Evolutionary conservation across 768 basidiomycete genomes (phyloP).

Genomic region (Panaeolus papilionaceus): DNA sequence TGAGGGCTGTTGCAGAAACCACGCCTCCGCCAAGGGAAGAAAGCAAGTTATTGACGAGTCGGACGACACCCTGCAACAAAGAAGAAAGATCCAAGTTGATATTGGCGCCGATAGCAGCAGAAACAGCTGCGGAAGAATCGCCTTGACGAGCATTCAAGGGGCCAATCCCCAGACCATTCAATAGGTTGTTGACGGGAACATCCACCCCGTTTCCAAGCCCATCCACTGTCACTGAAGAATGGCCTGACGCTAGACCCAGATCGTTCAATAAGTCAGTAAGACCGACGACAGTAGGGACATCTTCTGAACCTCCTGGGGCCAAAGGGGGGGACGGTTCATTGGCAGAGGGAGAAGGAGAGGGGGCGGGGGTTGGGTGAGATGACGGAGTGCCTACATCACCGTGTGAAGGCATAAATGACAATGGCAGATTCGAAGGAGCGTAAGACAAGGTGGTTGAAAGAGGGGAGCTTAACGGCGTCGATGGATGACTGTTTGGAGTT

Average conservation of each 20-base stretch:
- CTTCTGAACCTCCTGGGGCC: neutral
- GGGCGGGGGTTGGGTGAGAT: neutral
- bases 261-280: slow-evolving; percentile 24
- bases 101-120: slow-evolving; percentile 16
- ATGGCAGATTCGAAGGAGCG: neutral
- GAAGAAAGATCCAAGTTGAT: slow-evolving; percentile 26
- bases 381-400: neutral
- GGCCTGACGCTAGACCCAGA: slow-evolving; percentile 21
- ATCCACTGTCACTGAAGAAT: slow-evolving; percentile 21
- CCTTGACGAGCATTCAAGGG: slow-evolving; percentile 24
- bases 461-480: neutral
- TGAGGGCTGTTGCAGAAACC: slow-evolving; percentile 7
- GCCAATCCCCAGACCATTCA: slow-evolving; percentile 23
- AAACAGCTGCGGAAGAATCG: neutral
- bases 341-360: neutral
- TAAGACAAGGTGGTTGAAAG: neutral
- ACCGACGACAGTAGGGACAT: slow-evolving; percentile 25
- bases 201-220: slow-evolving; percentile 22
- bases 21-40: slow-evolving; percentile 11
- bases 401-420: neutral
- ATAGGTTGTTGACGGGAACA: slow-evolving; percentile 20
- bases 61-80: slow-evolving; percentile 27
- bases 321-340: neutral
- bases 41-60: slow-evolving; percentile 28
- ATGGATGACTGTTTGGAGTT: neutral